Base-by-base conservation (phyloP, 2,329 filamentous ascomycete genomes). In the Sclerotiophoma versabilis region DNA sequence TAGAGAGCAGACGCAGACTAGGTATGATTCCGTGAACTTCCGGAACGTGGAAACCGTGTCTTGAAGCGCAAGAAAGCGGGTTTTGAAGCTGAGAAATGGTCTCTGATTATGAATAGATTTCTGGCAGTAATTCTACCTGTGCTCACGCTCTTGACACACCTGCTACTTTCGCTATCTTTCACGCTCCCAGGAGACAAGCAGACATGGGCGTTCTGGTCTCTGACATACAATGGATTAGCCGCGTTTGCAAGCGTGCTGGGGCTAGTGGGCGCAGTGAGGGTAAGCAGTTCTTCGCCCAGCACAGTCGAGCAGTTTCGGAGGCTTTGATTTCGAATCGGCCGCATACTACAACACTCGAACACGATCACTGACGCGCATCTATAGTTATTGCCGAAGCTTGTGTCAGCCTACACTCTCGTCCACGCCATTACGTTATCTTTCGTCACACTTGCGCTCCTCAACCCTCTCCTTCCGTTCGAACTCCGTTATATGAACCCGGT, bases 261-360 rank as follows among this genome's bases (percentile, higher is more conserved):
- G 5, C 54, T 80, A 22, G 47, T 78, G n/a, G 78, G 78, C 37
- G 77, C 76, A 26, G 34, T 79, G n/a, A 70, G 71, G 64, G 79
- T 80, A 72, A 57, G 72, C 65, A 23, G 12, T 49, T 25, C 47
- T 38, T 33, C 47, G 25, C 38, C 30, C 41, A 34, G n/a, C 19
- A 43, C 33, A 20, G 41, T 22, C 42, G 32, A 38, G 42, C 37
- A 17, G 20, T 32, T 32, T 23, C 33, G 30, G n/a, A n/a, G 25
- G 42, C 38, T 26, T 20, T n/a, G 3, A 20, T 30, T 45, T 48
- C 7, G 29, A 46, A 17, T 9, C n/a, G 20, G 14, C 23, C n/a
- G 23, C 17, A 41, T 29, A n/a, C 10, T 42, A 12, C 32, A 17
- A 23, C 3, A 6, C 7, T 27, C n/a, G 15, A n/a, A 41, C 42